Base-by-base conservation (phyloP, 75 land plant genomes). In the Larix kaempferi region DNA sequence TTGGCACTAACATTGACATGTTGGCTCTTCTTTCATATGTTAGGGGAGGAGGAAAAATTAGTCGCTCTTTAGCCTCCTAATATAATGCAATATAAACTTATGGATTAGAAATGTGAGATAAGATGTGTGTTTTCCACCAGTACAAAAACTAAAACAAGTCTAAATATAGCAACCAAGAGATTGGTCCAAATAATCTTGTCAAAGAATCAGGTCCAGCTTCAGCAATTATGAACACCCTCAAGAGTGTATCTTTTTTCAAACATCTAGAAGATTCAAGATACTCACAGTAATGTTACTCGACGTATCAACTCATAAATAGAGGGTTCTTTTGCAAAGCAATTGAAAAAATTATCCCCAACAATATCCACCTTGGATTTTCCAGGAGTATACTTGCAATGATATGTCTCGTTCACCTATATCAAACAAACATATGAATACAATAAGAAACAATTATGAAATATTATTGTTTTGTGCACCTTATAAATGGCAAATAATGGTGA, bases 301-400 rank as follows among this genome's bases (percentile, higher is more conserved):
- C 35, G 71, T 22, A 84, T 64, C 81, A 92, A 78, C 73, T 90
- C 86, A 72, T 75, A 15, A 13, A 33, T 44, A 33, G 90, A 87
- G 11, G 85, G 83, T 39, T 88, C 85, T 60, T 84, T 62, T 3
- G 86, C 67, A 66, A 76, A 82, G 66, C 94, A 92, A 39, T 80
- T 69, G 67, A 82, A 88, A 62, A 85, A 67, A 41, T 65, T 74
- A 62, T 84, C 83, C 13, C 81, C 69, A 76, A 76, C 61, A 57
- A 92, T 83, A 54, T 88, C 85, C 59, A 86, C 88, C 35, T 77
- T 86, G 15, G 86, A 76, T 44, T 82, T 80, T 19, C 88, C 86
- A 58, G 82, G 82, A 71, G 76, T 73, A 73, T 92, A 92, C 80
- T 84, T 88, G 85, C 94, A 92, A n/a, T 84, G 85, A 71, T 92